Conservation (phyloP, 1,139 yeast species). For the Scheffersomyces lignicola region DNA sequence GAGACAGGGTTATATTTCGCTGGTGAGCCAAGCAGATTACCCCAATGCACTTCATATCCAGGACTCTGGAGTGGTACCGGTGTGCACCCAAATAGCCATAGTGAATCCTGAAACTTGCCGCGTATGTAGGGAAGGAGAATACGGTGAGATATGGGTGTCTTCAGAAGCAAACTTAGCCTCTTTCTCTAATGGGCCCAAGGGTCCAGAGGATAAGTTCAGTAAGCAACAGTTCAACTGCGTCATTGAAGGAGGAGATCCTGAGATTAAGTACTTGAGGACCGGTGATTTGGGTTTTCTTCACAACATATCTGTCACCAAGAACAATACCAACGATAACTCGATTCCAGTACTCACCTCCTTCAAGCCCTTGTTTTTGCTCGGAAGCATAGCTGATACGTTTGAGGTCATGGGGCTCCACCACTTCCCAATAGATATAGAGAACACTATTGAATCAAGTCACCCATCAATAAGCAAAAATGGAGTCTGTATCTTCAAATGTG, state of each 20-base stretch:
- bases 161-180: slow-evolving; percentile 78
- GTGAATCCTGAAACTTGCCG: slow-evolving; percentile 89
- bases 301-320: slow-evolving; percentile 55
- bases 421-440: slow-evolving; percentile 83
- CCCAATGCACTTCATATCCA: slow-evolving; percentile 76
- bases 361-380: slow-evolving; percentile 84
- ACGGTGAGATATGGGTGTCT: slow-evolving; percentile 96
- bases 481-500: slow-evolving; percentile 76
- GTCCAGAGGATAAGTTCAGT: slow-evolving; percentile 42
- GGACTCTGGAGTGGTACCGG: slow-evolving; percentile 96
- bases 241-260: slow-evolving; percentile 61
- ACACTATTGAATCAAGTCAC: slow-evolving; percentile 69
- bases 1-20: slow-evolving; percentile 81
- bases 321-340: slow-evolving; percentile 22
- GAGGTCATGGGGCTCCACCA: slow-evolving; percentile 91
- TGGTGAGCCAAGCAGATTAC: slow-evolving; percentile 71
- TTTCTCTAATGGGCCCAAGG: slow-evolving; percentile 58
- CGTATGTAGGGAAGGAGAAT: slow-evolving; percentile 87
- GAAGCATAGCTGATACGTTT: slow-evolving; percentile 83
- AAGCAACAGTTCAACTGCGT: slow-evolving; percentile 53
- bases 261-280: slow-evolving; percentile 72
- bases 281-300: slow-evolving; percentile 95
- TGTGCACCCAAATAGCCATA: slow-evolving; percentile 88
- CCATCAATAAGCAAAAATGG: slow-evolving; percentile 57
- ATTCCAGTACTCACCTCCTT: slow-evolving; percentile 36